These are phyloP conservation scores for Syncephalastrum monosporum DNA, from an alignment of 371 early-diverging fungal species.

Conservation along the genomic window DNA sequence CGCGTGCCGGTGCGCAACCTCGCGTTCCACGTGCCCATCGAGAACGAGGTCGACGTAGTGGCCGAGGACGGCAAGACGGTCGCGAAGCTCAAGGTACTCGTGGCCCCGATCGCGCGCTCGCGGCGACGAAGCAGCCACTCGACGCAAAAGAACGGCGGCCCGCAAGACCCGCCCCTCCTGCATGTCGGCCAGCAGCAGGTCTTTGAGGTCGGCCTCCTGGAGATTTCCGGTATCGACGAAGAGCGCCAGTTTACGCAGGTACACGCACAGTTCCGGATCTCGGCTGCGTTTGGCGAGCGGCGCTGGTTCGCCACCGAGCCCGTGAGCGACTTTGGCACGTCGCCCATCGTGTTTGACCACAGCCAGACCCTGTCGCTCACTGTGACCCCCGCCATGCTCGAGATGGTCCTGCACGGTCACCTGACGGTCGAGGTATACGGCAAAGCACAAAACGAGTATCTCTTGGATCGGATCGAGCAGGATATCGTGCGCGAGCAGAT, in stretches of 20 bases:
- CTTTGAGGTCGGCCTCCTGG: slow-evolving; percentile 69
- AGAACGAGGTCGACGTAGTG: slow-evolving; percentile 53
- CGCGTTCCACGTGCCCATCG: slow-evolving; percentile 42
- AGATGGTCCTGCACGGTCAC: slow-evolving; percentile 34
- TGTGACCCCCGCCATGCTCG: slow-evolving; percentile 40
- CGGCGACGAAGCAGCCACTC: slow-evolving; percentile 6
- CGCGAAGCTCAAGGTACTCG: slow-evolving; percentile 33
- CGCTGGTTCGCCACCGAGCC: slow-evolving; percentile 51
- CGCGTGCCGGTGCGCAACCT: slow-evolving; percentile 53
- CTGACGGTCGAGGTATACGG: slow-evolving; percentile 64
- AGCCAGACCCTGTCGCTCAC: slow-evolving; percentile 57
- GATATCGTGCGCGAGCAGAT: slow-evolving; percentile 2
- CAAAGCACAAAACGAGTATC: slow-evolving; percentile 34
- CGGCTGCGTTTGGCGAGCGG: slow-evolving; percentile 50
- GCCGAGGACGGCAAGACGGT: slow-evolving; percentile 51
- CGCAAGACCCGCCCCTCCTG: slow-evolving; percentile 4
- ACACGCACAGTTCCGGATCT: slow-evolving; percentile 75
- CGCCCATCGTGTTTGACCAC: slow-evolving; percentile 54
- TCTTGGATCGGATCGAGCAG: slow-evolving; percentile 18
- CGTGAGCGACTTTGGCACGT: slow-evolving; percentile 46
- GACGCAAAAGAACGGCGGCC: neutral
- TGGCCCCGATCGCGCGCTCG: slow-evolving; percentile 48
- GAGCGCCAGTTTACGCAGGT: slow-evolving; percentile 69
- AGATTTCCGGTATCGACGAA: slow-evolving; percentile 57
- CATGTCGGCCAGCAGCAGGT: slow-evolving; percentile 57